Conservation (phyloP, 2,329 filamentous ascomycete species). For the Tolypocladium tundrense region DNA sequence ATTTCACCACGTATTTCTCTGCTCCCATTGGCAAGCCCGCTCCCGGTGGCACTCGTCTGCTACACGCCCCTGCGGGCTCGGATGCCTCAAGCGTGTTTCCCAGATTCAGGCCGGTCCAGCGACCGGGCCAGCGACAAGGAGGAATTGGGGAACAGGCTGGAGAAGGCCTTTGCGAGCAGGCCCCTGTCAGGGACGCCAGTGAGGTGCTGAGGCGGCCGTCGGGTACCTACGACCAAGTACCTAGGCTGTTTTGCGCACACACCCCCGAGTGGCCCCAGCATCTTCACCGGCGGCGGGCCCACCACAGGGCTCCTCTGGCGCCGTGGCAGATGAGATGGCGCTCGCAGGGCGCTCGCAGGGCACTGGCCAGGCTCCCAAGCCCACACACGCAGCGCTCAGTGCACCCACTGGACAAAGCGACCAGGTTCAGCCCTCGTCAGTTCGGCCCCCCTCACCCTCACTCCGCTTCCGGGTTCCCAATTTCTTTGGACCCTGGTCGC, state of each 20-base stretch:
- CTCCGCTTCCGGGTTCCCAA: constrained; percentile 3
- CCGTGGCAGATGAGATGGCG: not conserved
- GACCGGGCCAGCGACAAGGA: not conserved
- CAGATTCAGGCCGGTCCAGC: not conserved
- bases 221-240: no score
- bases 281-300: not conserved
- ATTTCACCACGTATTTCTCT: not conserved
- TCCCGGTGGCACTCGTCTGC: not conserved
- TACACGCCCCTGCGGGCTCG: not conserved
- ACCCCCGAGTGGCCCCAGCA: not conserved
- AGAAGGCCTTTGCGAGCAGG: not conserved
- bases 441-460: not conserved
- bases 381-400: not conserved
- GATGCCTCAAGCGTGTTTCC: not conserved
- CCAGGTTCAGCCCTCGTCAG: not conserved
- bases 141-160: not conserved
- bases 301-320: not conserved
- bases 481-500: constrained; percentile 4
- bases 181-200: not conserved
- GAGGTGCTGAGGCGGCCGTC: not conserved
- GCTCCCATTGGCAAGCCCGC: not conserved
- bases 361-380: not conserved
- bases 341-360: not conserved
- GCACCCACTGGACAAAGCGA: not conserved
- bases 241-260: not conserved